Evolutionary conservation across 208 protist species (phyloP), one percentile per base, ranked within the genome.

Genomic region (Tetramitus jugosus): DNA sequence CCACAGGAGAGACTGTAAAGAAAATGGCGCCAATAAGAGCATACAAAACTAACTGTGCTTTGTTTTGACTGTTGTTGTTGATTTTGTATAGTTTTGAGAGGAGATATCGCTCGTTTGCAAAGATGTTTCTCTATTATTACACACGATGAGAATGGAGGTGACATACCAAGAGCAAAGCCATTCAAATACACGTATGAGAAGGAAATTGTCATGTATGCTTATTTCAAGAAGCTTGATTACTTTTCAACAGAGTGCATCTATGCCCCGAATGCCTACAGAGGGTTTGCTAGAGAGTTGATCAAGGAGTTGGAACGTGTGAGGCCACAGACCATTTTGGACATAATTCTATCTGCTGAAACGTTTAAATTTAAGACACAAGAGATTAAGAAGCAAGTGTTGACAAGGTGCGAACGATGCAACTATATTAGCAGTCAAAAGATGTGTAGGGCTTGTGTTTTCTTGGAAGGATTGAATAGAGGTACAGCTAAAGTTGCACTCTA

Each of bases 201-300:
- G 84, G 96, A 99, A 72, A 98, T 99, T 81, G 97, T 99, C 13
- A 86, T 98, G 75, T 98, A 99, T 81, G 95, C 96, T 2, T 93
- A 97, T 84, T 96, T 96, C 68, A 96, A 97, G 77, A 88, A 96
- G 77, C 87, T 99, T 17, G 92, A 97, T 82, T 99, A 98, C 87
- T 98, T 98, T 80, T 93, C 91, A 1, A 98, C 95, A 3, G 95
- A 98, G 83, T 98, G 95, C 86, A 94, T 91, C 3, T 98, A 99
- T 80, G 89, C 92, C 20, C 94, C 94, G 37, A 94, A 96, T 77
- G 95, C 96, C 8, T 98, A 97, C 80, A 87, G 97, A n/a, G 94
- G 94, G 49, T 88, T 89, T 76, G 93, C 90, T 37, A 90, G 96
- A 8, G 87, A 87, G 67, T 89, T 97, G 23, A 80, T 98, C 31